Evolutionary conservation across 768 basidiomycete species (phyloP).

Genomic region (Goffeauzyma gilvescens): DNA sequence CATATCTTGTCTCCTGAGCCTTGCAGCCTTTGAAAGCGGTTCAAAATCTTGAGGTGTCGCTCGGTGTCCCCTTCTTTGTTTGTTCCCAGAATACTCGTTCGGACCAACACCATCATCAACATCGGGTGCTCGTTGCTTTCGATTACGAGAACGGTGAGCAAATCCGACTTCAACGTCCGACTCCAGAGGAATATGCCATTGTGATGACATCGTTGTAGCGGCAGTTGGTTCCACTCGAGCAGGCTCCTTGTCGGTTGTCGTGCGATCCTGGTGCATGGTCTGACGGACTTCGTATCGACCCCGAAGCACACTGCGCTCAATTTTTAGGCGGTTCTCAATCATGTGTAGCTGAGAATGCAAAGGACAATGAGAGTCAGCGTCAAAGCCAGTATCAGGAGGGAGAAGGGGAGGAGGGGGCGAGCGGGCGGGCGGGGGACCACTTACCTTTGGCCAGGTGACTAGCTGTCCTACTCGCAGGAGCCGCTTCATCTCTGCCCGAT

Average conservation of each 20-base stretch:
- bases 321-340: constrained; percentile 62
- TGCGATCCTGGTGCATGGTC: constrained; percentile 35
- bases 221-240: constrained; percentile 9
- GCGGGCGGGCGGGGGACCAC: too few relatives aligned
- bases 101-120: constrained; percentile 14
- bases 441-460: constrained; percentile 93
- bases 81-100: not conserved
- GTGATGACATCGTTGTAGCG: constrained; percentile 29
- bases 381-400: not conserved
- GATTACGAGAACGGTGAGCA: constrained; percentile 36
- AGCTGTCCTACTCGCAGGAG: constrained; percentile 74
- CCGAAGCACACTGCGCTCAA: constrained; percentile 49
- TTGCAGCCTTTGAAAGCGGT: not conserved
- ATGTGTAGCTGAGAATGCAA: constrained; percentile 53
- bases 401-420: not conserved
- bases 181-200: constrained; percentile 51
- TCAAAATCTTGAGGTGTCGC: not conserved
- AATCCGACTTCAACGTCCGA: constrained; percentile 63
- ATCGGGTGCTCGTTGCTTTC: constrained; percentile 38
- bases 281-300: constrained; percentile 57
- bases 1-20: not conserved
- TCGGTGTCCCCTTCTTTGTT: not conserved
- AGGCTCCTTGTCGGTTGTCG: constrained; percentile 17
- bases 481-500: constrained; percentile 54
- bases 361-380: not conserved